Base-by-base conservation (phyloP, 768 basidiomycete species). In the Lentinula boryana region DNA sequence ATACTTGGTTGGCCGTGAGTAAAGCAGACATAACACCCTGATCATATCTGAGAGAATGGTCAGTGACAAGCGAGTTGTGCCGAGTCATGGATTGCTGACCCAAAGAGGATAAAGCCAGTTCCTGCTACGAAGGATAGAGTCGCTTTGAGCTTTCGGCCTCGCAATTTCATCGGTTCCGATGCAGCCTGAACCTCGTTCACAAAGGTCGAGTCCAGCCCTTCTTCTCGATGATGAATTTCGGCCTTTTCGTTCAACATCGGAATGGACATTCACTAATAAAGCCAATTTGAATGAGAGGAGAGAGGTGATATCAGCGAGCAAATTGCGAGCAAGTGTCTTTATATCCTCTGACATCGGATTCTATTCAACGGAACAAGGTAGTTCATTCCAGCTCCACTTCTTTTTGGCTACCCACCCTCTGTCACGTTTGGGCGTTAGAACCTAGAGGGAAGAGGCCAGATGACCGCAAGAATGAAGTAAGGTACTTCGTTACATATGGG, bases 1-100 rank as follows among this genome's bases (percentile, higher is more conserved):
- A 21, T 60, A 82, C 82, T 73, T 82, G 79, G 50, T 73, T 72
- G 0, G 86, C 80, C 4, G 81, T 85, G 53, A 88, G 70, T 21
- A 87, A 72, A 16, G 85, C 84, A n/a, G 81, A 82, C 85, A 88
- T 85, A 35, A 87, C 86, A 46, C 85, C 86, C 67, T 87, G 87
- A 65, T 87, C 86, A 70, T 86, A 87, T 31, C 84, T 84, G 53
- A 13, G 2, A 55, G 12, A 51, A 10, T 7, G 13, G 31, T 13
- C n/a, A 53, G 18, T 12, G 31, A 38, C 33, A 9, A 32, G 27
- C 2, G 10, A 5, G n/a, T 16, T 40, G 23, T 32, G 62, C 41
- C 36, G 55, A 31, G 54, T 15, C 33, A 27, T 58, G 4, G 50
- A 56, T 27, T 15, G 63, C 75, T 53, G 64, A 83, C 76, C 87